Evolutionary conservation across 345 rosid genomes (phyloP), one percentile per base, ranked within the genome.

Genomic region (Rhodomyrtus tomentosa): DNA sequence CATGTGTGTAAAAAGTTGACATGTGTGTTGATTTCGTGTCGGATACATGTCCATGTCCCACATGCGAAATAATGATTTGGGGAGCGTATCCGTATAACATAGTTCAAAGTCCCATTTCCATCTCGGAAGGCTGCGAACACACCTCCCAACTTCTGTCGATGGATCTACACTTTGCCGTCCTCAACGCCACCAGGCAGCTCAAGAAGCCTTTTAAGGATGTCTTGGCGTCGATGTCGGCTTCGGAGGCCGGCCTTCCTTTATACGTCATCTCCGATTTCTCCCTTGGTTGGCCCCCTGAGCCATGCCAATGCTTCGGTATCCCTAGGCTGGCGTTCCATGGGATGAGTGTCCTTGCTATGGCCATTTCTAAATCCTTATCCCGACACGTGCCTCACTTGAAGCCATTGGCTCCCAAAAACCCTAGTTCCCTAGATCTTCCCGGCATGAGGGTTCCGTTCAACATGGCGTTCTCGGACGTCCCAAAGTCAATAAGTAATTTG

Each of bases 221-320:
- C 48, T 53, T 89, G n/a, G 40, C 42, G 42, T n/a, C 50, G 68
- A 74, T 82, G 83, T 81, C 29, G 4, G 5, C 74, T 14, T 4
- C 27, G 18, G 81, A 40, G 22, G 38, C 51, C 16, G 49, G 52
- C 18, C 86, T 54, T 52, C 89, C 87, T 3, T 49, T 85, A 25
- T 89, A 89, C 48, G 89, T 87, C 18, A 62, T 86, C 55, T 87
- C 91, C 0, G 87, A 87, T 83, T 83, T 87, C 81, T 86, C 85
- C 74, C 81, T 87, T 21, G 84, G 84, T 10, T 87, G 88, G 87
- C 86, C 88, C 25, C 21, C 56, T 1, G 82, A 85, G 3, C 25
- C 85, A 1, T 86, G 88, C 81, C 38, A 22, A 20, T 16, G 12
- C 36, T 62, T 86, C 16, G 84, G 86, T 7, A 82, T 87, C 51